phyloP scores from a whole-genome alignment of 1,284 basidiomycete genomes.

The Mycosarcoma mackinlayi region DNA sequence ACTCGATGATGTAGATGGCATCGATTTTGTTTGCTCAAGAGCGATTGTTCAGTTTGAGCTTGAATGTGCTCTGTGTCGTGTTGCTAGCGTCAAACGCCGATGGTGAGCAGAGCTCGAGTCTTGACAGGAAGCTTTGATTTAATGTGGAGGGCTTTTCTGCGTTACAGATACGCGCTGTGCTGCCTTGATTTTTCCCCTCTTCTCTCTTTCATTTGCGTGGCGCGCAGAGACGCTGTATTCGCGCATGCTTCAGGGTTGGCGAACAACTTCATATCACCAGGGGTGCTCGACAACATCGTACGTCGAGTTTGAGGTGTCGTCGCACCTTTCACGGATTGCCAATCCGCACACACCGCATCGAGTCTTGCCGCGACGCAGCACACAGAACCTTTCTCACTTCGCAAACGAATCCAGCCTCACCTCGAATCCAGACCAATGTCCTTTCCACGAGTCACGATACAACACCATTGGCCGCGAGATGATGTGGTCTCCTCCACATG shows the following conservation, averaged over 20 bases:
- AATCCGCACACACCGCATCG: neutral
- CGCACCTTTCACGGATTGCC: too few species aligned
- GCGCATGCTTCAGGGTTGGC: too few species aligned
- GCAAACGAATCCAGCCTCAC: neutral
- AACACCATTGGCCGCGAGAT: neutral
- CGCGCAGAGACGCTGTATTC: too few species aligned
- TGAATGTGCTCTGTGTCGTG: too few species aligned
- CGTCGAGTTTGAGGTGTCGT: too few species aligned
- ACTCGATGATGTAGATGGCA: too few species aligned
- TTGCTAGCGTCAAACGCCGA: too few species aligned
- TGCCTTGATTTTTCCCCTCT: slow-evolving; percentile 9
- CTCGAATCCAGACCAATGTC: slow-evolving; percentile 1
- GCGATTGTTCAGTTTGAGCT: too few species aligned
- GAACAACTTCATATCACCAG: too few species aligned
- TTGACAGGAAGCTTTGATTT: neutral
- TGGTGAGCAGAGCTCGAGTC: too few species aligned
- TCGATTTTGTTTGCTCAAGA: too few species aligned
- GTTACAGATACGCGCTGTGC: slow-evolving; percentile 4
- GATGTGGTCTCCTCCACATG: neutral
- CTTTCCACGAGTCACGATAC: slow-evolving; percentile 3
- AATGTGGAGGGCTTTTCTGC: neutral
- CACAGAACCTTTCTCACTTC: neutral
- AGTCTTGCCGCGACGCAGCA: neutral
- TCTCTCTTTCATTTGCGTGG: neutral
- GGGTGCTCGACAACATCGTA: too few species aligned